Evolutionary conservation across 805 yeast species (phyloP), one percentile per base, ranked within the genome.

Genomic region (Wickerhamiella occidentalis): DNA sequence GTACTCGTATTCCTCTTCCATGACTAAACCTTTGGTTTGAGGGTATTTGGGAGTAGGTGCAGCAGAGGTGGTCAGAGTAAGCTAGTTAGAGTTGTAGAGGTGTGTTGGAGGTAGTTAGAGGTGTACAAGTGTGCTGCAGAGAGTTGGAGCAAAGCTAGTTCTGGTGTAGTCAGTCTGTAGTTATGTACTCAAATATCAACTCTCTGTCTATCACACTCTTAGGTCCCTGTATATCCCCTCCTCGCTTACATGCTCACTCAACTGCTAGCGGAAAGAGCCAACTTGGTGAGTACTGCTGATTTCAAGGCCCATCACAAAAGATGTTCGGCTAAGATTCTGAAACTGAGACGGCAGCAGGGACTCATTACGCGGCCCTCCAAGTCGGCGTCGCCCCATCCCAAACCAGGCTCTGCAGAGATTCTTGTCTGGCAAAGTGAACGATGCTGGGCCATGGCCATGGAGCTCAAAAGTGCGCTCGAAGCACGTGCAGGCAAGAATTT

Each of bases 371-470:
- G 73, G 59, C 83, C 85, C 61, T 76, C 92, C 21, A 79, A 76
- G 61, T 72, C 77, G 58, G 47, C 50, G 19, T 42, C 29, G 29
- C 45, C 52, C 40, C 69, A 74, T 55, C 70, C 70, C 4, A 64
- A 75, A 30, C 64, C 66, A 26, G 67, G 73, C 53, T 77, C 67
- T 59, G 90, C 80, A 29, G 69, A 72, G 36, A 65, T 86, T 22
- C 63, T 78, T n/a, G 67, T 87, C 21, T 68, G 78, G 51, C 73
- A 74, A n/a, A 79, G 82, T 1, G 97, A 92, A 64, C 75, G 95
- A 60, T 84, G 85, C 56, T 68, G 79, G 60, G 70, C 85, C 26
- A 76, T 73, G 56, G 82, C 88, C 1, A 72, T 78, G 62, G 87
- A 82, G 63, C 70, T 79, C 48, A 75, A 76, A 52, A 65, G 74